Evolutionary conservation across 345 rosid genomes (phyloP).

Genomic region (Eucalyptus dawsonii): DNA sequence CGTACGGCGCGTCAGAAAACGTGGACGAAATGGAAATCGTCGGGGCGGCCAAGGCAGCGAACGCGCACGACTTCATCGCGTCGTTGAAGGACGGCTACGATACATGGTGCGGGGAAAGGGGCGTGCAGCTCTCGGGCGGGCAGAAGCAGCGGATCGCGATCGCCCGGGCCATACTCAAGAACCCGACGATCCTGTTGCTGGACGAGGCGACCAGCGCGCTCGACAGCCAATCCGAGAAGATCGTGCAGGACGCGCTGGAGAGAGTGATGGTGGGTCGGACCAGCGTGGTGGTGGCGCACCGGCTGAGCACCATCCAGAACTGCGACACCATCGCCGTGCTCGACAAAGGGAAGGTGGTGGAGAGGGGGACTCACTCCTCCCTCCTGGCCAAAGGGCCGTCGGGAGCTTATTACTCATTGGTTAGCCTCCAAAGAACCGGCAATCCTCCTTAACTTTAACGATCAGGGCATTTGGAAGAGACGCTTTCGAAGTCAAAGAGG

Average conservation of each 20-base stretch:
- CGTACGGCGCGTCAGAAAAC: conserved; percentile 24
- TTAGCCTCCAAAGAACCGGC: conserved; percentile 30
- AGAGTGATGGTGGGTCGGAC: conserved; percentile 61
- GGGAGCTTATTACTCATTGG: conserved; percentile 54
- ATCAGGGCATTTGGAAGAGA: not conserved
- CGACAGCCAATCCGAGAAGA: conserved; percentile 51
- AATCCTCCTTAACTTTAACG: not conserved
- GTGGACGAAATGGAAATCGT: conserved; percentile 32
- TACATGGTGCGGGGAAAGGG: conserved; percentile 54
- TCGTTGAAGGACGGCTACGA: conserved; percentile 40
- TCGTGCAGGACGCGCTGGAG: conserved; percentile 56
- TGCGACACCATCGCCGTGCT: conserved; percentile 47
- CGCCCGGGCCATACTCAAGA: conserved; percentile 46
- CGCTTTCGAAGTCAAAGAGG: not conserved
- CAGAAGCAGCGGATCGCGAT: conserved; percentile 68
- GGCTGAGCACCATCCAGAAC: conserved; percentile 48
- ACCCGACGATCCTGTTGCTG: conserved; percentile 32
- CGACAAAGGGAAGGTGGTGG: conserved; percentile 47
- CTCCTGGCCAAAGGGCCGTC: conserved; percentile 34
- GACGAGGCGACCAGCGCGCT: conserved; percentile 79
- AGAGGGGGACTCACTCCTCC: conserved; percentile 48
- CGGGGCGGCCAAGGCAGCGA: conserved; percentile 47
- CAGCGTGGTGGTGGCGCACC: conserved; percentile 62
- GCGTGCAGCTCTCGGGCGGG: conserved; percentile 56
- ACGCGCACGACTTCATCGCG: conserved; percentile 57